A percentile compares a stretch with the other conserved stretches of the same genome.
phyloP scores from a whole-genome alignment of 2,329 filamentous ascomycete genomes.

The Hysterium pulicare region DNA sequence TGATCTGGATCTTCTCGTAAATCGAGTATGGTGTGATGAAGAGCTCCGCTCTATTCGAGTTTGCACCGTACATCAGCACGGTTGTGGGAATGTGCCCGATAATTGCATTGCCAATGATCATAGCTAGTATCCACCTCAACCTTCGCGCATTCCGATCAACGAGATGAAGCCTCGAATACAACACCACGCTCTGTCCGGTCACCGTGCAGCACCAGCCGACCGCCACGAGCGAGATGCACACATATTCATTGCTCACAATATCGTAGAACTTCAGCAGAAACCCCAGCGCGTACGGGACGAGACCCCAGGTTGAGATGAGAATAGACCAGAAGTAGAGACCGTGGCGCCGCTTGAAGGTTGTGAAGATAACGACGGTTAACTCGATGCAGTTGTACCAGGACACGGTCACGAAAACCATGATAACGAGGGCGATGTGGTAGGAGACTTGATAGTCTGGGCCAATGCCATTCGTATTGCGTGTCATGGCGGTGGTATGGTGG shows the following conservation, averaged over 20 bases:
- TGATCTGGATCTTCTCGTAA: constrained; percentile 43
- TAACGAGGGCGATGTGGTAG: background rate
- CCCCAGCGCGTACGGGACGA: constrained; percentile 44
- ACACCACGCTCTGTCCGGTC: constrained; percentile 57
- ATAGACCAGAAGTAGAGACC: constrained; percentile 50
- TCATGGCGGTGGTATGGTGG: too few relatives aligned
- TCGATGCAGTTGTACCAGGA: constrained; percentile 40
- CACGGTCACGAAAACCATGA: constrained; percentile 18
- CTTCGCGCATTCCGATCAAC: constrained; percentile 49
- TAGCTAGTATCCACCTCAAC: constrained; percentile 49
- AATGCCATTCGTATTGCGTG: background rate
- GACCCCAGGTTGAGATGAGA: constrained; percentile 40
- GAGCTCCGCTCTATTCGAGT: constrained; percentile 30
- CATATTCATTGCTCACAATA: constrained; percentile 29
- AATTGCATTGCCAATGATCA: constrained; percentile 55
- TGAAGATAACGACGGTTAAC: constrained; percentile 43
- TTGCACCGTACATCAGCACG: constrained; percentile 51
- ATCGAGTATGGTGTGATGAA: constrained; percentile 29
- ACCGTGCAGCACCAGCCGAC: constrained; percentile 60
- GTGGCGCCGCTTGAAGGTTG: constrained; percentile 43
- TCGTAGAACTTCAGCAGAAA: constrained; percentile 43
- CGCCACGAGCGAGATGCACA: constrained; percentile 43
- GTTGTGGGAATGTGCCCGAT: constrained; percentile 53
- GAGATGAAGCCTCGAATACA: constrained; percentile 60
- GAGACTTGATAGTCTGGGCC: background rate